Conservation (phyloP, 805 yeast genomes). For the Pichia pseudocactophila region DNA sequence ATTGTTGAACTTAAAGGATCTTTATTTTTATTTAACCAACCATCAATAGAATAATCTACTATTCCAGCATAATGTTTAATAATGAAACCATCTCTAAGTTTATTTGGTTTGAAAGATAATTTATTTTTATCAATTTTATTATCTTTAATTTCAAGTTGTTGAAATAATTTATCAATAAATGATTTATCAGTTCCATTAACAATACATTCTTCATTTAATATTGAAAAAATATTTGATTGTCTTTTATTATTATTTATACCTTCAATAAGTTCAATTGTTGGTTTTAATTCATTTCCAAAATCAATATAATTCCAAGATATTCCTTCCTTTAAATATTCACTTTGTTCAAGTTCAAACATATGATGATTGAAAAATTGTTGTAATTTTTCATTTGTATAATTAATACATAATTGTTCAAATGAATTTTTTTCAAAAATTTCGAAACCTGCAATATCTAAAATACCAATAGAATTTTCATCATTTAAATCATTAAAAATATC, state of each 20-base stretch:
- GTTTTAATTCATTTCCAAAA: constrained; percentile 90
- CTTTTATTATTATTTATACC: constrained; percentile 37
- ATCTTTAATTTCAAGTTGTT: constrained; percentile 46
- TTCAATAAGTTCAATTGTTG: constrained; percentile 89
- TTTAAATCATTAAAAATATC: constrained; percentile 8
- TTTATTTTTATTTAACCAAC: constrained; percentile 90
- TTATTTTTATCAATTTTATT: constrained; percentile 16
- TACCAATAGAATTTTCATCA: constrained; percentile 42
- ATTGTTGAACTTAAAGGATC: constrained; percentile 84
- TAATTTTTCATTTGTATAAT: constrained; percentile 50
- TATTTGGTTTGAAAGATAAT: constrained; percentile 59
- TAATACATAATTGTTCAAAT: constrained; percentile 53
- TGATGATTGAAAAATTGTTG: constrained; percentile 58
- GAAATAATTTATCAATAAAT: constrained; percentile 69
- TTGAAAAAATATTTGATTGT: constrained; percentile 67
- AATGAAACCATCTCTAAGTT: constrained; percentile 67
- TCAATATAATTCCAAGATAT: constrained; percentile 72
- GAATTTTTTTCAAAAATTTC: constrained; percentile 51
- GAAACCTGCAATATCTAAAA: constrained; percentile 54
- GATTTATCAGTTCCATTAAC: constrained; percentile 78
- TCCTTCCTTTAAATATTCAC: constrained; percentile 49
- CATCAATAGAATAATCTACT: constrained; percentile 87
- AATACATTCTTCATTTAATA: constrained; percentile 90
- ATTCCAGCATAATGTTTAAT: constrained; percentile 92
- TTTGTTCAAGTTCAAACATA: constrained; percentile 51